phyloP scores from a whole-genome alignment of 2,329 filamentous ascomycete species.

The Aspergillus amoenus region DNA sequence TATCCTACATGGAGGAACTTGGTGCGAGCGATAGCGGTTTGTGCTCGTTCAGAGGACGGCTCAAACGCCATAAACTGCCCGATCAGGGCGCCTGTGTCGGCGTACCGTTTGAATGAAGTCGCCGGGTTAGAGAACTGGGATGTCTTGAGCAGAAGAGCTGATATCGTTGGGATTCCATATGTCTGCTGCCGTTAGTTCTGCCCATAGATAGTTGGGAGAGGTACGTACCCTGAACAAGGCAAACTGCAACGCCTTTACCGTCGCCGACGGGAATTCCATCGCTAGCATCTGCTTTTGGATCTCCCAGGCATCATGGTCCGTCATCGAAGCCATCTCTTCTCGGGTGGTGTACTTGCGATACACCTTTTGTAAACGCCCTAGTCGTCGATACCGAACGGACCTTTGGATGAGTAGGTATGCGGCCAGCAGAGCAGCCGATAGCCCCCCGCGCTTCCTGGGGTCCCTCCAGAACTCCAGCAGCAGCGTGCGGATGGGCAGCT shows the following conservation, averaged over 20 bases:
- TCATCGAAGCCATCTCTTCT: constrained; percentile 50
- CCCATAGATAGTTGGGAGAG: background rate
- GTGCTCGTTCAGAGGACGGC: constrained; percentile 45
- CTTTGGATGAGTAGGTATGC: constrained; percentile 25
- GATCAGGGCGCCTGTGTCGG: constrained; percentile 53
- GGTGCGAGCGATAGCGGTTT: constrained; percentile 59
- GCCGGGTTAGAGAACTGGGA: constrained; percentile 47
- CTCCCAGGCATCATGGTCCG: constrained; percentile 50
- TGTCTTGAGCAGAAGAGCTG: constrained; percentile 49
- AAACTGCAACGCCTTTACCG: constrained; percentile 54
- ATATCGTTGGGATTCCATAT: constrained; percentile 58
- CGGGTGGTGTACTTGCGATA: constrained; percentile 44
- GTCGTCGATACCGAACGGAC: constrained; percentile 28
- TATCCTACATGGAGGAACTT: constrained; percentile 63
- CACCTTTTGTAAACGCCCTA: constrained; percentile 34
- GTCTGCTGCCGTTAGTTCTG: constrained; percentile 36
- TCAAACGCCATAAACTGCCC: constrained; percentile 48
- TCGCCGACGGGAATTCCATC: constrained; percentile 56
- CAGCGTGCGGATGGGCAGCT: constrained; percentile 2
- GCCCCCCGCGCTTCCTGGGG: constrained; percentile 6
- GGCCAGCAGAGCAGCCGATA: constrained; percentile 1
- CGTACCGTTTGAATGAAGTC: constrained; percentile 53
- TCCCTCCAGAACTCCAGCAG: constrained; percentile 6
- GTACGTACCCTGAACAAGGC: constrained; percentile 54
- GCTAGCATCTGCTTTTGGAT: constrained; percentile 49